A percentile compares a stretch with the other conserved stretches of the same genome.
These are phyloP conservation scores for Basidiobolus meristosporus DNA, from an alignment of 371 early-diverging fungal species.

Conservation along the genomic window DNA sequence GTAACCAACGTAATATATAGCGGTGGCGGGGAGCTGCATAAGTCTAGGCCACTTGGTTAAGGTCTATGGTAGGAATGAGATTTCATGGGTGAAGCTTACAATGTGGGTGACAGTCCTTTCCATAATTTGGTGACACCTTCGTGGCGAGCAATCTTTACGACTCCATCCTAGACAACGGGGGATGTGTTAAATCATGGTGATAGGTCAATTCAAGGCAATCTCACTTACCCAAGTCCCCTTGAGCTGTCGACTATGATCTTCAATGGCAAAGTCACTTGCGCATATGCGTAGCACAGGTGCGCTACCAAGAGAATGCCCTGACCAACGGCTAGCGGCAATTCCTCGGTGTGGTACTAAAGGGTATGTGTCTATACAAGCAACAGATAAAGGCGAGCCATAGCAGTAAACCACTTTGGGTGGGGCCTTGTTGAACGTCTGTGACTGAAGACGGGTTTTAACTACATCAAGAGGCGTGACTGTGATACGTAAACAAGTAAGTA, in stretches of 20 bases:
- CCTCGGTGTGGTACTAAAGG: too few relatives aligned
- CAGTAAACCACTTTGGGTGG: too few relatives aligned
- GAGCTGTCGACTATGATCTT: conserved; percentile 4
- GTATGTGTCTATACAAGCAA: too few relatives aligned
- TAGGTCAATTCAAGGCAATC: not conserved
- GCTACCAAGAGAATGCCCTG: too few relatives aligned
- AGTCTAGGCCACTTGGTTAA: conserved; percentile 12
- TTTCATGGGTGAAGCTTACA: conserved; percentile 14
- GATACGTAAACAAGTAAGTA: too few relatives aligned
- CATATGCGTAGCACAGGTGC: too few relatives aligned
- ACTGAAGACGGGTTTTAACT: conserved; percentile 79
- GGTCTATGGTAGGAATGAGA: too few relatives aligned
- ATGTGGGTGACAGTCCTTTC: conserved; percentile 76
- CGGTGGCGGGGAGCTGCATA: conserved; percentile 80
- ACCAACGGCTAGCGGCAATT: too few relatives aligned
- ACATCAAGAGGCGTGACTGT: conserved; percentile 90
- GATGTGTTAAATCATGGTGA: not conserved
- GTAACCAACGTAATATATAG: conserved; percentile 88
- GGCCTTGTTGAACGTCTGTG: too few relatives aligned
- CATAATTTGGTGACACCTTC: conserved; percentile 69
- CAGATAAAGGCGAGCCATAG: too few relatives aligned
- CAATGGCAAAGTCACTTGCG: too few relatives aligned
- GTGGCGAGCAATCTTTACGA: conserved; percentile 50
- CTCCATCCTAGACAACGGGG: conserved; percentile 32
- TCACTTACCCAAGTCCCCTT: conserved; percentile 12